These are phyloP conservation scores for Fusarium coicis DNA, from an alignment of 2,329 filamentous ascomycete genomes.

Conservation along the genomic window DNA sequence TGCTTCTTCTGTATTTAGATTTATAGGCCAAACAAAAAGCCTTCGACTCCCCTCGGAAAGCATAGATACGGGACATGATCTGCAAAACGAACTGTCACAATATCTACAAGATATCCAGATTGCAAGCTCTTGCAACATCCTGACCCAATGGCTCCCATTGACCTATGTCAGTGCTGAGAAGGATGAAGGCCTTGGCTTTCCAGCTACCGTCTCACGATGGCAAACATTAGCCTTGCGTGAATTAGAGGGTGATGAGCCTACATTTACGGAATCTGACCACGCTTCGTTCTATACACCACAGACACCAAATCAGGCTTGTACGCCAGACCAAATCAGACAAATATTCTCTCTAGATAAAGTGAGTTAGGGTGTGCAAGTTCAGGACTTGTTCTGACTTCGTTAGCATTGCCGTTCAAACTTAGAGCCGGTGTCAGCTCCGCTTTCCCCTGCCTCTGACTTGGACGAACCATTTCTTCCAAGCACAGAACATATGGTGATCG, in stretches of 20 bases:
- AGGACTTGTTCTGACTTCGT: not conserved
- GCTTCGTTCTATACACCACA: not conserved
- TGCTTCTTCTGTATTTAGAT: not conserved
- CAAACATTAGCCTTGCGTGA: slow-evolving; percentile 42
- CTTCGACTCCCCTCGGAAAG: slow-evolving; percentile 38
- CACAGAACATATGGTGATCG: slow-evolving; percentile 34
- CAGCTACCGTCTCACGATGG: slow-evolving; percentile 34
- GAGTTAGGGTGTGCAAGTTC: not conserved
- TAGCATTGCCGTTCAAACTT: slow-evolving; percentile 1
- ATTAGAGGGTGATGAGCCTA: slow-evolving; percentile 39
- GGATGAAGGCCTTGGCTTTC: slow-evolving; percentile 46
- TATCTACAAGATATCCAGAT: slow-evolving; percentile 32
- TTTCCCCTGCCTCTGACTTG: slow-evolving; percentile 42
- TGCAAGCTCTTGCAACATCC: slow-evolving; percentile 36
- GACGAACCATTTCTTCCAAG: slow-evolving; percentile 37
- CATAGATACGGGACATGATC: slow-evolving; percentile 40
- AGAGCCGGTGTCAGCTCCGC: slow-evolving; percentile 42
- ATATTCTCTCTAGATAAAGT: slow-evolving; percentile 17
- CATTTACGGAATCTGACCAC: not conserved
- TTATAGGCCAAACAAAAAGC: not conserved
- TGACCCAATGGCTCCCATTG: slow-evolving; percentile 47
- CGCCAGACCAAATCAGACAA: not conserved
- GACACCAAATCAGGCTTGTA: not conserved
- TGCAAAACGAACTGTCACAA: slow-evolving; percentile 35
- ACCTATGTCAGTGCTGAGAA: slow-evolving; percentile 29